Conservation (phyloP, 148 eudicot genomes). For the Persicaria maculosa region DNA sequence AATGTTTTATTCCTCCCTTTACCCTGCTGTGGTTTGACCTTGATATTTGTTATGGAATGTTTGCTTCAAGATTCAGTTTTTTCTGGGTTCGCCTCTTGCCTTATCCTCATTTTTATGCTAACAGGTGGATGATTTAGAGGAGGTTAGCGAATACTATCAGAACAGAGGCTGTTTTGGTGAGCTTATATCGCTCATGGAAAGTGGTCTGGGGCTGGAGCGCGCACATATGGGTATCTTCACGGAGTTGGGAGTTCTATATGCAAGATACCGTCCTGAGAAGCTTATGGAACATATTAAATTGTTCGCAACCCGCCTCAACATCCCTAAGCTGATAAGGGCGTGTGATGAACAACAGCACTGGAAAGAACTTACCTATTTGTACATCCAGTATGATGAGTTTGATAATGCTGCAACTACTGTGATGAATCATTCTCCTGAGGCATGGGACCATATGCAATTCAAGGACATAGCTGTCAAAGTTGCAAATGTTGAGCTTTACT, state of each 20-base stretch:
- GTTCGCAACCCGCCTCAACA: conserved; percentile 87
- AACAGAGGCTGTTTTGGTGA: conserved; percentile 97
- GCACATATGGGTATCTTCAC: conserved; percentile 99
- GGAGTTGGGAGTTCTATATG: conserved; percentile 92
- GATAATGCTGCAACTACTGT: conserved; percentile 57
- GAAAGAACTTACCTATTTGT: conserved; percentile 85
- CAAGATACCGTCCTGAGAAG: conserved; percentile 92
- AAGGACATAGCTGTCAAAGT: conserved; percentile 75
- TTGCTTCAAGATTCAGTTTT: not conserved
- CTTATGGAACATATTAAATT: conserved; percentile 97
- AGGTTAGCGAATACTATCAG: conserved; percentile 93
- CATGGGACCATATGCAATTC: conserved; percentile 50
- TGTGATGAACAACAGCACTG: conserved; percentile 98
- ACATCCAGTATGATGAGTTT: conserved; percentile 90
- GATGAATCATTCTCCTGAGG: conserved; percentile 48
- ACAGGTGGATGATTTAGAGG: conserved; percentile 94
- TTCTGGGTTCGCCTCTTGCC: not conserved
- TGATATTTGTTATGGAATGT: not conserved
- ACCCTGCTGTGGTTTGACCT: not conserved
- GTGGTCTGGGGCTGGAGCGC: conserved; percentile 95
- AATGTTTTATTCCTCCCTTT: not conserved
- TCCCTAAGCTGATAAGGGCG: conserved; percentile 92
- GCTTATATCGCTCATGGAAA: conserved; percentile 93
- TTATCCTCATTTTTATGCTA: not conserved
- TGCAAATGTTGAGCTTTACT: conserved; percentile 94